Evolutionary conservation across 768 basidiomycete species (phyloP).

Genomic region (Suillus sp.): DNA sequence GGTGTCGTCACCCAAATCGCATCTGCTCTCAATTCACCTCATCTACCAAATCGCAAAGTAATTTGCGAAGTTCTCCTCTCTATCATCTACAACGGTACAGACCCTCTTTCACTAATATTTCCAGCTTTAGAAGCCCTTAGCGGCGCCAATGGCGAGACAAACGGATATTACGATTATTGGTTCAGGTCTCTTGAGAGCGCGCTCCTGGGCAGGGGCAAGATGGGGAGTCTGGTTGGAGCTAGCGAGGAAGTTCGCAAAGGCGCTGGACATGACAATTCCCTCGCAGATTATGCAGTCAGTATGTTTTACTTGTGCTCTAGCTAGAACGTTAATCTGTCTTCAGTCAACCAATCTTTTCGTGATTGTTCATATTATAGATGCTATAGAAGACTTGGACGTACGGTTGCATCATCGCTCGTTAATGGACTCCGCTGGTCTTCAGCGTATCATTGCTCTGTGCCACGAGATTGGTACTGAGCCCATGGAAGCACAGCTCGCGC

Average conservation of each 20-base stretch:
- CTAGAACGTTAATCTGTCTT: not conserved
- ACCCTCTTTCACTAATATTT: slow-evolving; percentile 67
- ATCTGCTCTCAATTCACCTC: slow-evolving; percentile 79
- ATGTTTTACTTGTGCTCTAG: slow-evolving; percentile 2
- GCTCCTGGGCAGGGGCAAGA: slow-evolving; percentile 83
- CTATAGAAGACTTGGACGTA: slow-evolving; percentile 76
- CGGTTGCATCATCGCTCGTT: slow-evolving; percentile 85
- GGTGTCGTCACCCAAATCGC: slow-evolving; percentile 78
- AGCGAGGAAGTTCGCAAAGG: slow-evolving; percentile 83
- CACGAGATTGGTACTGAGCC: slow-evolving; percentile 60
- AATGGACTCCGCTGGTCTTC: slow-evolving; percentile 87
- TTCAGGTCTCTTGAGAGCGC: slow-evolving; percentile 78
- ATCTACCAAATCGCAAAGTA: slow-evolving; percentile 75
- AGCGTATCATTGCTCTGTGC: slow-evolving; percentile 70
- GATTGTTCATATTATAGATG: slow-evolving; percentile 64
- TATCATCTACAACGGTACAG: slow-evolving; percentile 65
- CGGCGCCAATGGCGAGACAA: slow-evolving; percentile 56
- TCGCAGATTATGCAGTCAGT: slow-evolving; percentile 88
- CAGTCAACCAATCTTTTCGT: slow-evolving; percentile 74
- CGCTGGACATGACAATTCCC: slow-evolving; percentile 61
- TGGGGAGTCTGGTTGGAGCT: slow-evolving; percentile 95
- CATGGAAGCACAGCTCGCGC: slow-evolving; percentile 67
- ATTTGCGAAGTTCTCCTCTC: slow-evolving; percentile 80
- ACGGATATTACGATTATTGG: slow-evolving; percentile 82
- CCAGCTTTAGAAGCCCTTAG: slow-evolving; percentile 76